Percentiles rank a stretch among this genome's conserved stretches.
Evolutionary conservation across 2,329 filamentous ascomycete species (phyloP).

Genomic region (Cryphonectria naterciae): DNA sequence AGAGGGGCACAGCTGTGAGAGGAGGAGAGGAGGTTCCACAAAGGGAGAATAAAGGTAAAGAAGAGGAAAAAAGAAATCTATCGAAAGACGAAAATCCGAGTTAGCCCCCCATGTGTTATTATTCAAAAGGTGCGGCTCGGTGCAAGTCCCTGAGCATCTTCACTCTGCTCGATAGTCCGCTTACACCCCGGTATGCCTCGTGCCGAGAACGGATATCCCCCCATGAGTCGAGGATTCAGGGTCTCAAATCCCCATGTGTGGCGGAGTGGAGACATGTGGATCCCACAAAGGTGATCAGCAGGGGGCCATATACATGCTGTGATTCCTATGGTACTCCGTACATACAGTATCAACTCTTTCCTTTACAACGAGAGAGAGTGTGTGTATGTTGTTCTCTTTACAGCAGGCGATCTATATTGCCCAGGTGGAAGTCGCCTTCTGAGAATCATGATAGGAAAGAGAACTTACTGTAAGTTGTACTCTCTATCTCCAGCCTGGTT

Average conservation of each 20-base stretch:
- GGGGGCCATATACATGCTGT: not conserved
- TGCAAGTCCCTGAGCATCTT: not conserved
- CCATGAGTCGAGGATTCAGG: conserved; percentile 1
- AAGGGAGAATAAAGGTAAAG: not conserved
- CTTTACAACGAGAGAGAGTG: not conserved
- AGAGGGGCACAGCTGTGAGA: not conserved
- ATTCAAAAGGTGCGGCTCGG: not conserved
- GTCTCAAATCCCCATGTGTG: not conserved
- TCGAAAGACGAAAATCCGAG: not conserved
- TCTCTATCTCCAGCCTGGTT: not conserved
- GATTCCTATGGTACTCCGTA: not conserved
- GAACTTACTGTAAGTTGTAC: not conserved
- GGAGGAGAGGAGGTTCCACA: not conserved
- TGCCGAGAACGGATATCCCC: not conserved
- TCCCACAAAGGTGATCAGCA: conserved; percentile 3
- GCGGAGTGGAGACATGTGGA: conserved; percentile 7
- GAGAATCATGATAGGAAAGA: not conserved
- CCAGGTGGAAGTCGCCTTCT: not conserved
- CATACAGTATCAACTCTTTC: not conserved
- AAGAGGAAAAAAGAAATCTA: not conserved
- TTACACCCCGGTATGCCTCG: not conserved
- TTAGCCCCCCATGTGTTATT: conserved; percentile 5
- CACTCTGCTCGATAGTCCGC: not conserved
- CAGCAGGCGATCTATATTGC: not conserved
- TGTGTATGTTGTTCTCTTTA: not conserved